A percentile compares a stretch with the other conserved stretches of the same genome.
Conservation (phyloP, 2,329 filamentous ascomycete species). For the Zymoseptoria ardabiliae region DNA sequence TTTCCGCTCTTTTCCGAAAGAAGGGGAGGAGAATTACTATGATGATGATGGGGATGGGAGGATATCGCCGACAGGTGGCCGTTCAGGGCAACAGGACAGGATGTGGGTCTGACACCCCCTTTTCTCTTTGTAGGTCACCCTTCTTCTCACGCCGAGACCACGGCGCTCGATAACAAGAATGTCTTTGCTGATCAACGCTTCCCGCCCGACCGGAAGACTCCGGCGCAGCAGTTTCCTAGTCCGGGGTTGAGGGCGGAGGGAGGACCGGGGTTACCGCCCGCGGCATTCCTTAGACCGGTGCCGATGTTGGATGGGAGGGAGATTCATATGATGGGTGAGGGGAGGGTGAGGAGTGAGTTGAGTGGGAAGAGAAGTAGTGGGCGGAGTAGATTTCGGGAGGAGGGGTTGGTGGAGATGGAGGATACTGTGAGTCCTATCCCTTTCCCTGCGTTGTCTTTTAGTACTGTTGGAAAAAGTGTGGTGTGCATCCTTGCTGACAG, state of each 20-base stretch:
- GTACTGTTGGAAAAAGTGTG: not conserved
- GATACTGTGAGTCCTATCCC: slow-evolving; percentile 9
- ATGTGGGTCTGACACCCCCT: slow-evolving; percentile 22
- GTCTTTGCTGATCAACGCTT: not conserved
- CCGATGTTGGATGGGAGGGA: slow-evolving; percentile 15
- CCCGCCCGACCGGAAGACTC: not conserved
- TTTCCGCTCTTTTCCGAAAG: slow-evolving; percentile 7
- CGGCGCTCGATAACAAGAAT: not conserved
- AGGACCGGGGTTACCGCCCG: slow-evolving; percentile 4
- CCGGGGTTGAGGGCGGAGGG: slow-evolving; percentile 13
- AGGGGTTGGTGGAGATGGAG: slow-evolving; percentile 15
- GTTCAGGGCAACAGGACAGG: not conserved
- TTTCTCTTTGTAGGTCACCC: slow-evolving; percentile 16
- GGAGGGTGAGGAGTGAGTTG: slow-evolving; percentile 2
- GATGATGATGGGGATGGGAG: slow-evolving; percentile 1
- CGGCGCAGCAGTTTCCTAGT: not conserved
- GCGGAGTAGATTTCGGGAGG: slow-evolving; percentile 13
- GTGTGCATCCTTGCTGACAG: not conserved
- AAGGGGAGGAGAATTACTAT: not conserved
- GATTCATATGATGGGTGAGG: not conserved
- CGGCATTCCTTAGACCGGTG: slow-evolving; percentile 7
- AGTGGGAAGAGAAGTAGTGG: not conserved
- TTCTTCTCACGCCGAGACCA: not conserved
- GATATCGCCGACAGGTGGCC: not conserved
- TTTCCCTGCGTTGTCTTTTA: not conserved